A percentile compares a stretch with the other conserved stretches of the same genome.
Conservation (phyloP, 495 filamentous ascomycete species). For the Collariella sp. region DNA sequence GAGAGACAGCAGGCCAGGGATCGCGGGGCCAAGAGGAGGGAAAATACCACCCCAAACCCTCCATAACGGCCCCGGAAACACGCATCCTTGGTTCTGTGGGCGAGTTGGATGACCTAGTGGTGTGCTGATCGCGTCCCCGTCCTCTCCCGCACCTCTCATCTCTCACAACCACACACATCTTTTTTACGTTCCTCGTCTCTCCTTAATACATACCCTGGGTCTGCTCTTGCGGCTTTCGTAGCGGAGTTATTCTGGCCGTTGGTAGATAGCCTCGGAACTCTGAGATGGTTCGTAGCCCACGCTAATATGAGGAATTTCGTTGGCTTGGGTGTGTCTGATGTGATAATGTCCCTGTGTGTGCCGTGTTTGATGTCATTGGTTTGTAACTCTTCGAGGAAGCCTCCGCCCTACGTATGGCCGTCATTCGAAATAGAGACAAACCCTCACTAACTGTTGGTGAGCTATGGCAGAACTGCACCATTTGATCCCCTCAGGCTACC, state of each 20-base stretch:
- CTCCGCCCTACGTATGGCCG: too few relatives aligned
- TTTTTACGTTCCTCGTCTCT: neutral
- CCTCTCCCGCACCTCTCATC: neutral
- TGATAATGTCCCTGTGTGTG: neutral
- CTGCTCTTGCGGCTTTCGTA: neutral
- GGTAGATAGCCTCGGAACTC: neutral
- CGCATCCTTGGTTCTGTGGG: neutral
- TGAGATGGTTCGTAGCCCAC: constrained; percentile 1
- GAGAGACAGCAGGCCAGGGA: neutral
- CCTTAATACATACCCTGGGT: neutral
- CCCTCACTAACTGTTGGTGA: too few relatives aligned
- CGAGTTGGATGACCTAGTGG: neutral
- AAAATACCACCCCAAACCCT: too few relatives aligned
- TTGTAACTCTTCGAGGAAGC: too few relatives aligned
- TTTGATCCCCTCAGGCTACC: too few relatives aligned
- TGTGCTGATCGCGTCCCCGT: neutral
- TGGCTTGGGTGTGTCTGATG: neutral
- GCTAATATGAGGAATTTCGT: neutral
- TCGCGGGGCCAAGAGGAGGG: too few relatives aligned
- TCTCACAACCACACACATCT: neutral
- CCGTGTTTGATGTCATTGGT: too few relatives aligned
- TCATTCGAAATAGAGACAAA: too few relatives aligned
- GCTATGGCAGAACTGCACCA: too few relatives aligned
- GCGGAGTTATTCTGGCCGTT: neutral
- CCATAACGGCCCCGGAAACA: neutral